A percentile compares a stretch with the other conserved stretches of the same genome.
These are phyloP conservation scores for Malus hybrid DNA, from an alignment of 331 rosid species.

Conservation along the genomic window DNA sequence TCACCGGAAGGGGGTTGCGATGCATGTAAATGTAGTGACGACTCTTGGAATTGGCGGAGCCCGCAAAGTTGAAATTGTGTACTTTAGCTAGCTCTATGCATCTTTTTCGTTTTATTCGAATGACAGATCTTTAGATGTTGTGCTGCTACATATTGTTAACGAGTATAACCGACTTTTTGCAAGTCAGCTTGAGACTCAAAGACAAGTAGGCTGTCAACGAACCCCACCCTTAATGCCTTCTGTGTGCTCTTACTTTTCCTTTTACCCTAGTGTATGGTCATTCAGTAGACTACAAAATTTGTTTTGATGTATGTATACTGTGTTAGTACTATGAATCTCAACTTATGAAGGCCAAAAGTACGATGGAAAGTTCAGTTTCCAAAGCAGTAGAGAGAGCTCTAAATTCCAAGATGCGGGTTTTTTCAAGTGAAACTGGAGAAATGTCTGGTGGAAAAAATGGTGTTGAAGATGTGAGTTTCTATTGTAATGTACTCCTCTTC, in stretches of 20 bases:
- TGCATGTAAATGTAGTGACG: slow-evolving; percentile 53
- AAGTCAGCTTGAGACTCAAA: slow-evolving; percentile 81
- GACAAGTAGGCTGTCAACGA: slow-evolving; percentile 52
- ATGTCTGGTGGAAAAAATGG: slow-evolving; percentile 44
- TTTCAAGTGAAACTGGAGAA: slow-evolving; percentile 65
- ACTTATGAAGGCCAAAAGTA: slow-evolving; percentile 61
- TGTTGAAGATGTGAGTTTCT: slow-evolving; percentile 46
- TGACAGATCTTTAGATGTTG: slow-evolving; percentile 21
- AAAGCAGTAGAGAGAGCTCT: slow-evolving; percentile 73
- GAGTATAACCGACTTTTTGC: slow-evolving; percentile 85
- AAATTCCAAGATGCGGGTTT: slow-evolving; percentile 49
- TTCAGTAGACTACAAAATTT: too few relatives aligned
- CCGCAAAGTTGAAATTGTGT: slow-evolving; percentile 85
- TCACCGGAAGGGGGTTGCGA: slow-evolving; percentile 69
- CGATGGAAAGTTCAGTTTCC: slow-evolving; percentile 41
- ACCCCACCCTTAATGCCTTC: not conserved
- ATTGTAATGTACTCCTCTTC: not conserved
- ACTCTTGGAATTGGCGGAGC: slow-evolving; percentile 65
- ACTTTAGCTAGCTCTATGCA: not conserved
- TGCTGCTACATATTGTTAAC: slow-evolving; percentile 59
- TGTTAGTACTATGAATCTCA: slow-evolving; percentile 60
- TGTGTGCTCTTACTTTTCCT: not conserved
- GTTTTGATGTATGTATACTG: too few relatives aligned
- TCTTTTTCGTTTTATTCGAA: not conserved
- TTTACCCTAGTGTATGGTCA: not conserved